phyloP scores from a whole-genome alignment of 2,329 filamentous ascomycete genomes.

The Fusarium annulatum region DNA sequence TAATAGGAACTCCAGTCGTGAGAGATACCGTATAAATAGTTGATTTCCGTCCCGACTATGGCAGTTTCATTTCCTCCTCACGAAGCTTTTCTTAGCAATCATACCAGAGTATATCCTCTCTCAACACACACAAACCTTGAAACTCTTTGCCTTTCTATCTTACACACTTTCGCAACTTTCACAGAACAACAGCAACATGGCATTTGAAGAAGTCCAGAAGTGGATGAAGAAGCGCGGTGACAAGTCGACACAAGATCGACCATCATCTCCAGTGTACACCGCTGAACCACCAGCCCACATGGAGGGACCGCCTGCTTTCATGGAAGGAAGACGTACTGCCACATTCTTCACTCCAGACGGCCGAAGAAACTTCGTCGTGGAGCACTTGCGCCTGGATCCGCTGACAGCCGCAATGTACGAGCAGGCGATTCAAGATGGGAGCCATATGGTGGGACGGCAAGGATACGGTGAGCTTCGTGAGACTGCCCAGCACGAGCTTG shows the following conservation, averaged over 20 bases:
- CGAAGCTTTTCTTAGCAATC: not conserved
- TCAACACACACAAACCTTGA: not conserved
- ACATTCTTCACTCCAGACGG: not conserved
- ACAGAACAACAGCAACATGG: fast-evolving
- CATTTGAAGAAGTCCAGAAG: fast-evolving
- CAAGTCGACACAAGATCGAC: not conserved
- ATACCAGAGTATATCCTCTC: not conserved
- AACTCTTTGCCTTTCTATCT: fast-evolving
- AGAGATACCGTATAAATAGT: not conserved
- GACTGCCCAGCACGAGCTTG: fast-evolving
- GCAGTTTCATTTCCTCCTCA: not conserved
- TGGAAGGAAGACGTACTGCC: not conserved
- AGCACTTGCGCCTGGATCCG: fast-evolving
- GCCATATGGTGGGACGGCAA: not conserved
- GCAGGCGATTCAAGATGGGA: fast-evolving
- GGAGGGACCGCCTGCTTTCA: not conserved
- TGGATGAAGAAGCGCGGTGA: not conserved
- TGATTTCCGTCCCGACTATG: fast-evolving
- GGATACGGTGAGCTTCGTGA: too few relatives aligned
- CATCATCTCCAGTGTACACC: fast-evolving
- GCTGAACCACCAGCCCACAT: fast-evolving
- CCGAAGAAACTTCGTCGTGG: not conserved
- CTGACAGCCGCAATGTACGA: fast-evolving
- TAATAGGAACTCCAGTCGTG: fast-evolving
- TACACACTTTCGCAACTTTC: fast-evolving